Conservation (phyloP, 371 early-diverging fungal genomes). For the Apophysomyces ossiformis region DNA sequence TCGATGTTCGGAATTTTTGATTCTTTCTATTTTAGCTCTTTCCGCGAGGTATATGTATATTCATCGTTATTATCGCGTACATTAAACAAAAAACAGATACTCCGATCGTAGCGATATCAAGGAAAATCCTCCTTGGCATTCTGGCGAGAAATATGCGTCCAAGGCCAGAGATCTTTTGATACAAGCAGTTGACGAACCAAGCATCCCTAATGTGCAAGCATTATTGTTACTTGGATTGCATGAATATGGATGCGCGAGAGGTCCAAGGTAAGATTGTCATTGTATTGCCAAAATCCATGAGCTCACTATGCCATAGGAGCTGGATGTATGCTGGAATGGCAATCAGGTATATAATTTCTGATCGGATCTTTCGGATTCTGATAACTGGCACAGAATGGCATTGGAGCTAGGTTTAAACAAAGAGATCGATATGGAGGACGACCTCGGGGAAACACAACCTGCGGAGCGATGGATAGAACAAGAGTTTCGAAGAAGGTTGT, state of each 20-base stretch:
- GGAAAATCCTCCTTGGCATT: constrained; percentile 51
- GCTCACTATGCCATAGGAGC: constrained; percentile 28
- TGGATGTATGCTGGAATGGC: constrained; percentile 73
- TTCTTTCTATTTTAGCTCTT: constrained; percentile 38
- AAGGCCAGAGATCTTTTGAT: constrained; percentile 38
- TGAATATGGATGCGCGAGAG: constrained; percentile 65
- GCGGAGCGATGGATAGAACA: constrained; percentile 50
- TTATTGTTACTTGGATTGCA: constrained; percentile 59
- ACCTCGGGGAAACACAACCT: constrained; percentile 12
- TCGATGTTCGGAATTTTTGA: constrained; percentile 40
- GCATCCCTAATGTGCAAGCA: constrained; percentile 56
- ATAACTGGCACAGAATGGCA: constrained; percentile 44
- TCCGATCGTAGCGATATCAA: constrained; percentile 43
- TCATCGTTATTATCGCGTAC: neutral
- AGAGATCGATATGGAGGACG: constrained; percentile 40
- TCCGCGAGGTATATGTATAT: constrained; percentile 40
- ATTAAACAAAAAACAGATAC: constrained; percentile 26
- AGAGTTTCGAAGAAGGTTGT: constrained; percentile 54
- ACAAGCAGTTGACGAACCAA: constrained; percentile 51
- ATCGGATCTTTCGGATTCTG: neutral
- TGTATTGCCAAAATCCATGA: neutral
- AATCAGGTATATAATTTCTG: constrained; percentile 26
- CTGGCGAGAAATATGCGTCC: constrained; percentile 52
- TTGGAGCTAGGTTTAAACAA: constrained; percentile 57
- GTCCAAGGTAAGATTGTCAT: constrained; percentile 42